Conservation (phyloP, 495 filamentous ascomycete species). For the Mycothermus thermophilus region DNA sequence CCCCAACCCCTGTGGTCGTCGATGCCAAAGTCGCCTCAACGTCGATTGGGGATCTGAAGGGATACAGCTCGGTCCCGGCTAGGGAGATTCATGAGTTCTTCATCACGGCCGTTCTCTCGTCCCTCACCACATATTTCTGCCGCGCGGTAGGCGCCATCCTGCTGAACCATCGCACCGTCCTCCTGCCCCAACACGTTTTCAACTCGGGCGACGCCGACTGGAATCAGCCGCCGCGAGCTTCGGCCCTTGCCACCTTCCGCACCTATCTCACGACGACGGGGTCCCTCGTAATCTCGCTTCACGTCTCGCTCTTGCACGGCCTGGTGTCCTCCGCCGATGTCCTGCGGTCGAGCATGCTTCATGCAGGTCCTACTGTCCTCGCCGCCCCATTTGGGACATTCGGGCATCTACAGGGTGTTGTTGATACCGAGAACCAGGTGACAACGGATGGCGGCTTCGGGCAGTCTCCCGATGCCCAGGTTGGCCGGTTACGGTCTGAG, state of each 20-base stretch:
- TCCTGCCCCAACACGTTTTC: constrained; percentile 20
- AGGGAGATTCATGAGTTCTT: constrained; percentile 31
- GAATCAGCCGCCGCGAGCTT: constrained; percentile 10
- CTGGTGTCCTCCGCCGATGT: constrained; percentile 27
- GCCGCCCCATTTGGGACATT: constrained; percentile 35
- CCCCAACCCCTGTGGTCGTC: constrained; percentile 6
- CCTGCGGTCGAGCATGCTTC: constrained; percentile 19
- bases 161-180: constrained; percentile 27
- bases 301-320: constrained; percentile 25
- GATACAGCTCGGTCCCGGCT: constrained; percentile 16
- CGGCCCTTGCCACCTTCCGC: constrained; percentile 31
- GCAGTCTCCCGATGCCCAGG: constrained; percentile 36
- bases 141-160: constrained; percentile 27
- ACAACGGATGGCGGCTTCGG: constrained; percentile 16
- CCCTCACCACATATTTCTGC: constrained; percentile 31
- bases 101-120: constrained; percentile 29
- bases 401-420: constrained; percentile 23
- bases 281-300: constrained; percentile 30
- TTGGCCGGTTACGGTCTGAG: constrained; percentile 23
- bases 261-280: constrained; percentile 36
- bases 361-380: constrained; percentile 25
- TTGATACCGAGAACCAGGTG: constrained; percentile 14
- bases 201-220: constrained; percentile 13
- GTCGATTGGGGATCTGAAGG: constrained; percentile 10
- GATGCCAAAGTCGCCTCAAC: constrained; percentile 20